Conservation (phyloP, 331 rosid species). For the Malus hybrid region DNA sequence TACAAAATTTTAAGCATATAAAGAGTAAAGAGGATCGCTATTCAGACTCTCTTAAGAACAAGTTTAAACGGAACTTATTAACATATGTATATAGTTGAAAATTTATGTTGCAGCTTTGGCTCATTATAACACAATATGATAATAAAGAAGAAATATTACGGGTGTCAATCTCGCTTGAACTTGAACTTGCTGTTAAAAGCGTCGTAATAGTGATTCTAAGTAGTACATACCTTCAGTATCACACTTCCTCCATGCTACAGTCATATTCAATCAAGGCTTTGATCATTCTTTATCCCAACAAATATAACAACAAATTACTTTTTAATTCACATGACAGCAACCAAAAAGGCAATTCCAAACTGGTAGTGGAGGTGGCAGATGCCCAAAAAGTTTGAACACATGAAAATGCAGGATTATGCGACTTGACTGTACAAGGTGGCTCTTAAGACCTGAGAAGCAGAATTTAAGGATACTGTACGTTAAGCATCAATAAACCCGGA, state of each 20-base stretch:
- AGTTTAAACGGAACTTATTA: too few relatives aligned
- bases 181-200: too few relatives aligned
- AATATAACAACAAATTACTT: background rate
- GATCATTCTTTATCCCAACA: background rate
- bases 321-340: background rate
- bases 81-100: too few relatives aligned
- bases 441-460: background rate
- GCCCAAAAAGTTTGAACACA: background rate
- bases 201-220: too few relatives aligned
- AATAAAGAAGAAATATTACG: too few relatives aligned
- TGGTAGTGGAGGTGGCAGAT: slow-evolving; percentile 14
- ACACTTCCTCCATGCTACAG: too few relatives aligned
- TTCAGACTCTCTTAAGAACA: too few relatives aligned
- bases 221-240: too few relatives aligned
- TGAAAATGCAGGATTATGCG: background rate
- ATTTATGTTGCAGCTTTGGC: too few relatives aligned
- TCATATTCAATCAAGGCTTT: too few relatives aligned
- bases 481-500: background rate
- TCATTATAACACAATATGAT: too few relatives aligned
- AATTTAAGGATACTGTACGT: background rate
- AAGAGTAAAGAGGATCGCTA: slow-evolving; percentile 6
- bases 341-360: slow-evolving; percentile 8
- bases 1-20: slow-evolving; percentile 15
- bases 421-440: background rate
- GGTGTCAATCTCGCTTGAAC: too few relatives aligned